A percentile compares a stretch with the other conserved stretches of the same genome.
Conservation (phyloP, 1,139 yeast species). For the Entelexis sorbosivorans region DNA sequence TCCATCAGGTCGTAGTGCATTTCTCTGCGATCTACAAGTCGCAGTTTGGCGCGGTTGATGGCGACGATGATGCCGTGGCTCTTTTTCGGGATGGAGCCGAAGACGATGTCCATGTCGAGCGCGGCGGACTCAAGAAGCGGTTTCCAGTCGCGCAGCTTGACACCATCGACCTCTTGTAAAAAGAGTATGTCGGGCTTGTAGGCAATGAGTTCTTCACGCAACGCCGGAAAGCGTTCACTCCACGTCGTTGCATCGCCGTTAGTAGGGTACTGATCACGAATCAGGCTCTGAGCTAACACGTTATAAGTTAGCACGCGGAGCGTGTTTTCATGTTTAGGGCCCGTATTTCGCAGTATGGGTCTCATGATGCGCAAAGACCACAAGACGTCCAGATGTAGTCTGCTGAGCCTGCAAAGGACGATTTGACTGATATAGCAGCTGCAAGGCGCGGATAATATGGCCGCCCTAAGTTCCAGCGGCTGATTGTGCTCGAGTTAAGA, state of each 20-base stretch:
- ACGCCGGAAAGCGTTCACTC: conserved; percentile 14
- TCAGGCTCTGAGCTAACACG: conserved; percentile 21
- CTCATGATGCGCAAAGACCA: neutral
- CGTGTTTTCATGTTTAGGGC: neutral
- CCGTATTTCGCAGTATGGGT: neutral
- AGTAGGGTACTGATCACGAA: conserved; percentile 20
- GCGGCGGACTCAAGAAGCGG: neutral
- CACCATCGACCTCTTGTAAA: conserved; percentile 22
- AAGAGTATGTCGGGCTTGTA: conserved; percentile 22
- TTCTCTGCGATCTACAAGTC: neutral
- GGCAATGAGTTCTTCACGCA: conserved; percentile 15
- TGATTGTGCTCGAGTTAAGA: no score
- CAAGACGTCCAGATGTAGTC: no score
- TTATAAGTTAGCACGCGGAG: conserved; percentile 22
- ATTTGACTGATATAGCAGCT: no score
- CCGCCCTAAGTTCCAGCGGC: no score
- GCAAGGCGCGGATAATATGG: no score
- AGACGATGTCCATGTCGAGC: conserved; percentile 3
- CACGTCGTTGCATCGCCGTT: conserved; percentile 19
- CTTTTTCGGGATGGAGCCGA: conserved; percentile 6
- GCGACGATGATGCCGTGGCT: conserved; percentile 22
- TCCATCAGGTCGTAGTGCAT: conserved; percentile 3
- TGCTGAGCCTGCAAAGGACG: no score
- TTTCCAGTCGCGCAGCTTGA: conserved; percentile 10
- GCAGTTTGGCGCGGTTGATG: conserved; percentile 6